phyloP scores from a whole-genome alignment of 2,329 filamentous ascomycete species.

The Sporothrix sp. region DNA sequence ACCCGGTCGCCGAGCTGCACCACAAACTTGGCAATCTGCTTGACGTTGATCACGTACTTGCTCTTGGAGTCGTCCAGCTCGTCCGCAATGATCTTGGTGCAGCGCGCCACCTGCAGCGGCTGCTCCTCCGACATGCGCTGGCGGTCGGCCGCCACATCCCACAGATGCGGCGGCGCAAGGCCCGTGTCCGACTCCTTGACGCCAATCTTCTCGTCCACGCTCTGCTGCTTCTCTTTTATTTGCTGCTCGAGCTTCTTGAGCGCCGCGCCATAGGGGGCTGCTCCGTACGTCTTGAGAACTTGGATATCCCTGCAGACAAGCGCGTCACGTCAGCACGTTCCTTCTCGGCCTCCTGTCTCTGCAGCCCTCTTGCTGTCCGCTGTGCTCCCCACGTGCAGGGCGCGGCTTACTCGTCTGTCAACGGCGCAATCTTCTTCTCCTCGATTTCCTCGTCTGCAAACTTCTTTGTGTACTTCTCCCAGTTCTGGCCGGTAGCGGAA shows the following conservation, averaged over 20 bases:
- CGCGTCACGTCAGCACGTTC: neutral
- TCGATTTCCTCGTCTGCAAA: conserved; percentile 94
- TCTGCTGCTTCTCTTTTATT: conserved; percentile 98
- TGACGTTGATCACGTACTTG: conserved; percentile 99
- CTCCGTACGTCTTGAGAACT: conserved; percentile 97
- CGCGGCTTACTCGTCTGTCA: conserved; percentile 76
- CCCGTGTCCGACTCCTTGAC: conserved; percentile 97
- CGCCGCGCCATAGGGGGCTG: conserved; percentile 85
- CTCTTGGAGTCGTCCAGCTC: conserved; percentile 94
- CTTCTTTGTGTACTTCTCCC: conserved; percentile 98
- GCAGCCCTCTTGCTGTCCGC: neutral
- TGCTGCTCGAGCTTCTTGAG: conserved; percentile 98
- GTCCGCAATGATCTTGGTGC: conserved; percentile 98
- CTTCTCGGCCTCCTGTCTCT: too few relatives aligned
- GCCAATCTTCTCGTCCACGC: conserved; percentile 97
- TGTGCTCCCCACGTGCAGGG: neutral
- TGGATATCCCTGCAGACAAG: conserved; percentile 73
- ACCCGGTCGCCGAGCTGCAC: conserved; percentile 96
- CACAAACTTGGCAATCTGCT: conserved; percentile 99
- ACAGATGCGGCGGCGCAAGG: conserved; percentile 93
- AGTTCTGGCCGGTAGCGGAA: conserved; percentile 85
- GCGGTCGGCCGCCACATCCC: conserved; percentile 95
- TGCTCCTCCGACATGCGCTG: conserved; percentile 99
- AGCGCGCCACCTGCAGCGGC: conserved; percentile 90
- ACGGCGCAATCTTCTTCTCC: conserved; percentile 98